These are phyloP conservation scores for Annona cherimola DNA, from an alignment of 164 flowering plant species.

Conservation along the genomic window DNA sequence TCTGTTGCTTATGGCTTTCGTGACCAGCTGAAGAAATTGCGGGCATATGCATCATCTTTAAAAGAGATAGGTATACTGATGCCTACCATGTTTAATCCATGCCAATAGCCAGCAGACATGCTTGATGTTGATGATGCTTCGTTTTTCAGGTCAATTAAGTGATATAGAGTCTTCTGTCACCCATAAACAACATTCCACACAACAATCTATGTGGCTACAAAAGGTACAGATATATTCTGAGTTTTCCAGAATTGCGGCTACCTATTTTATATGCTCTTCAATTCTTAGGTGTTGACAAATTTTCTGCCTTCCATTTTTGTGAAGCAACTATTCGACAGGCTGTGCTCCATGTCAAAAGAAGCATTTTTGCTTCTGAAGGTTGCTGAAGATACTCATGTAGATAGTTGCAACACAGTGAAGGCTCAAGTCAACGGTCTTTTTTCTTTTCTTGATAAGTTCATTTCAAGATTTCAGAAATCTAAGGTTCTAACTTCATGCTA, in stretches of 20 bases:
- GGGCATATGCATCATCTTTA: slow-evolving; percentile 29
- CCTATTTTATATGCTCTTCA: not conserved
- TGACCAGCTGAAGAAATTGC: slow-evolving; percentile 34
- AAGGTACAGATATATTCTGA: slow-evolving; percentile 41
- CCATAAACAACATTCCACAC: slow-evolving; percentile 36
- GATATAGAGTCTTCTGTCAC: slow-evolving; percentile 18
- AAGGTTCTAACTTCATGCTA: slow-evolving; percentile 44
- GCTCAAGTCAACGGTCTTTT: slow-evolving; percentile 27
- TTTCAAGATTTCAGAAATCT: slow-evolving; percentile 44
- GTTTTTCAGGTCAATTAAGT: slow-evolving; percentile 12
- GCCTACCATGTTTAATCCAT: not conserved
- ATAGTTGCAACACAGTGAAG: slow-evolving; percentile 44
- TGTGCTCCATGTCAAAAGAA: slow-evolving; percentile 46
- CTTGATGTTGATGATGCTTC: not conserved
- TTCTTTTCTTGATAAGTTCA: slow-evolving; percentile 38
- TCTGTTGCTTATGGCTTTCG: slow-evolving; percentile 46
- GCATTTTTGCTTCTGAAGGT: slow-evolving; percentile 48
- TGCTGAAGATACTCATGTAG: slow-evolving; percentile 44
- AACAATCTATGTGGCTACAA: slow-evolving; percentile 80
- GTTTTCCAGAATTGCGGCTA: not conserved
- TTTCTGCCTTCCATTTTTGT: slow-evolving; percentile 16
- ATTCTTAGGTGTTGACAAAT: not conserved
- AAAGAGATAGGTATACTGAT: slow-evolving; percentile 20
- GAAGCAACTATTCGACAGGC: slow-evolving; percentile 69
- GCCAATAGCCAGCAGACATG: not conserved